Evolutionary conservation across 2,329 filamentous ascomycete species (phyloP).

Genomic region (Aureobasidium sp.): DNA sequence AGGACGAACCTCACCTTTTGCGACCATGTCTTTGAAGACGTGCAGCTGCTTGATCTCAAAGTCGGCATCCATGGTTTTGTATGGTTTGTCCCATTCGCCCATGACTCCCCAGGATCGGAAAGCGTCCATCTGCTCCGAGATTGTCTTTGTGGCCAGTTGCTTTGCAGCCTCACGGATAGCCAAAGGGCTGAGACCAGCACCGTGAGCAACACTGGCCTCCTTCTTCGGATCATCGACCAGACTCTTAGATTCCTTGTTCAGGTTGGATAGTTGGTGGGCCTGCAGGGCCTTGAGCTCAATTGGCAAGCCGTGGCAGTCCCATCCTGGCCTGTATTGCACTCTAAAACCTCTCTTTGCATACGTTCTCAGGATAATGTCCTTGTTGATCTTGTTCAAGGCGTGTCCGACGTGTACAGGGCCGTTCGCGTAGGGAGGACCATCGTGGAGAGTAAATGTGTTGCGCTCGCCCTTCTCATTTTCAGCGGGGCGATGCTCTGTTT

Average conservation of each 20-base stretch:
- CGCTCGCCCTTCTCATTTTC: constrained; percentile 36
- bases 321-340: constrained; percentile 80
- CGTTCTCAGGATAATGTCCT: constrained; percentile 82
- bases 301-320: constrained; percentile 95
- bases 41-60: constrained; percentile 69
- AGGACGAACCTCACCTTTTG: constrained; percentile 35
- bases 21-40: constrained; percentile 68
- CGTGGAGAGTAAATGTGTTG: constrained; percentile 71
- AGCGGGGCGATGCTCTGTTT: constrained; percentile 40
- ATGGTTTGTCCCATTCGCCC: constrained; percentile 69
- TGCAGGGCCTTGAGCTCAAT: constrained; percentile 94
- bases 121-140: constrained; percentile 62
- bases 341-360: constrained; percentile 69
- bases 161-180: constrained; percentile 58
- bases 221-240: constrained; percentile 20
- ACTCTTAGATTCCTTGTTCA: constrained; percentile 30
- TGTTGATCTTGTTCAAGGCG: constrained; percentile 92
- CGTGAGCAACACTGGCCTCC: constrained; percentile 25
- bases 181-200: constrained; percentile 32
- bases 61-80: constrained; percentile 68
- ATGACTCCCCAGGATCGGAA: constrained; percentile 71
- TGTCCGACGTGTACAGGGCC: constrained; percentile 86
- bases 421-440: constrained; percentile 96
- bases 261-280: constrained; percentile 27
- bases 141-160: constrained; percentile 57